Conservation (phyloP, 345 rosid genomes). For the Bruguiera parviflora region DNA sequence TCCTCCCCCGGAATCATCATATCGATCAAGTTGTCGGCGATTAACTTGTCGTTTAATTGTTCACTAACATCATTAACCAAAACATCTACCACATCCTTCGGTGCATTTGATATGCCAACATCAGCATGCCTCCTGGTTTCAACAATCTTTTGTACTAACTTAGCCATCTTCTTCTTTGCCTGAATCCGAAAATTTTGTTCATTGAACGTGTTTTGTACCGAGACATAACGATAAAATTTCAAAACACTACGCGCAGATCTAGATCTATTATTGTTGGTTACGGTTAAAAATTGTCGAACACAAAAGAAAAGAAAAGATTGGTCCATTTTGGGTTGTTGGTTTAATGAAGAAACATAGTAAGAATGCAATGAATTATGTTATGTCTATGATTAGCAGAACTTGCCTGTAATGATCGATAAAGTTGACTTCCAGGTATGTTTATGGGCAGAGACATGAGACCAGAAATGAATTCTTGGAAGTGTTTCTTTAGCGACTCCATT, state of each 20-base stretch:
- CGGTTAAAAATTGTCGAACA: no score
- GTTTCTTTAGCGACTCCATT: conserved; percentile 62
- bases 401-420: conserved; percentile 81
- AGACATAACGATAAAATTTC: no score
- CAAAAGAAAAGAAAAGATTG: no score
- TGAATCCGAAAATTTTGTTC: conserved; percentile 10
- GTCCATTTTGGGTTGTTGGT: no score
- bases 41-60: conserved; percentile 57
- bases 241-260: no score
- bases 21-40: conserved; percentile 87
- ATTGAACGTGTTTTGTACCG: neutral
- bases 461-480: conserved; percentile 70
- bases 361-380: neutral
- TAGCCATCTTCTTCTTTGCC: conserved; percentile 94
- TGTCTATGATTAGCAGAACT: conserved; percentile 3
- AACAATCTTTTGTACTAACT: conserved; percentile 54
- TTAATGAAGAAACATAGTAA: neutral
- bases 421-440: conserved; percentile 85
- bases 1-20: conserved; percentile 99
- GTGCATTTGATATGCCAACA: conserved; percentile 22
- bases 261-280: no score
- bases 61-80: conserved; percentile 59
- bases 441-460: conserved; percentile 95
- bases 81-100: conserved; percentile 70
- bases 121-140: conserved; percentile 33